Conservation (phyloP, 2,329 filamentous ascomycete genomes). For the Fusarium falciforme region DNA sequence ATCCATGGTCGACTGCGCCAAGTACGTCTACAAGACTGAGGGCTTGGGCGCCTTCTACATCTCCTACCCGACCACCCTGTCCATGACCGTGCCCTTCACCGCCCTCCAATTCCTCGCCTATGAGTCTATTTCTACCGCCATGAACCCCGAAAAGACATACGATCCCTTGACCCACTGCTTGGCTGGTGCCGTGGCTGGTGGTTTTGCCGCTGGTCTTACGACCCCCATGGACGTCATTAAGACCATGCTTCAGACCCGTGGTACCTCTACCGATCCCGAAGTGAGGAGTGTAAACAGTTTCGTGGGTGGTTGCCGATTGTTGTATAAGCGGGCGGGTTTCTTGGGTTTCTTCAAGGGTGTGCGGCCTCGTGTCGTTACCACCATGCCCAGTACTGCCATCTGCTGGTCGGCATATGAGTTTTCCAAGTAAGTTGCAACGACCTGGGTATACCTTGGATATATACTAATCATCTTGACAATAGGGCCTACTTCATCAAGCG, state of each 20-base stretch:
- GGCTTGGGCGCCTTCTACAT: constrained; percentile 95
- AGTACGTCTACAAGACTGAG: constrained; percentile 87
- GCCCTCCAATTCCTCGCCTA: constrained; percentile 98
- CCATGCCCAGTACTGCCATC: constrained; percentile 99
- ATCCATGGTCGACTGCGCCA: constrained; percentile 87
- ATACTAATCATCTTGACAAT: constrained; percentile 5
- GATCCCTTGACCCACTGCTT: constrained; percentile 94
- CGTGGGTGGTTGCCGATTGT: constrained; percentile 80
- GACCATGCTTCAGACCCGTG: constrained; percentile 94
- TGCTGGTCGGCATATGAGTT: constrained; percentile 89
- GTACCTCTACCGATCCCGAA: constrained; percentile 82
- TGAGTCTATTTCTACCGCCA: constrained; percentile 92
- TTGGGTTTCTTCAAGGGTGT: constrained; percentile 94
- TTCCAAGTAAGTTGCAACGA: constrained; percentile 67
- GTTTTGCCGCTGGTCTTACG: constrained; percentile 91
- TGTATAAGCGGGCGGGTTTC: constrained; percentile 86
- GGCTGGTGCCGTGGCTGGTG: constrained; percentile 91
- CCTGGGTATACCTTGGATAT: neutral
- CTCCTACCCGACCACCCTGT: constrained; percentile 96
- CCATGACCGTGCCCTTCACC: constrained; percentile 98
- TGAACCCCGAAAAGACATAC: constrained; percentile 89
- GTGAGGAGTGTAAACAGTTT: constrained; percentile 88
- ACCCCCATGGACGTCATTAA: constrained; percentile 99
- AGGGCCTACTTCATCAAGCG: constrained; percentile 71
- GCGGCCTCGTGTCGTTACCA: constrained; percentile 90